Conservation (phyloP, 2,329 filamentous ascomycete genomes). For the Macrophomina phaseolina region DNA sequence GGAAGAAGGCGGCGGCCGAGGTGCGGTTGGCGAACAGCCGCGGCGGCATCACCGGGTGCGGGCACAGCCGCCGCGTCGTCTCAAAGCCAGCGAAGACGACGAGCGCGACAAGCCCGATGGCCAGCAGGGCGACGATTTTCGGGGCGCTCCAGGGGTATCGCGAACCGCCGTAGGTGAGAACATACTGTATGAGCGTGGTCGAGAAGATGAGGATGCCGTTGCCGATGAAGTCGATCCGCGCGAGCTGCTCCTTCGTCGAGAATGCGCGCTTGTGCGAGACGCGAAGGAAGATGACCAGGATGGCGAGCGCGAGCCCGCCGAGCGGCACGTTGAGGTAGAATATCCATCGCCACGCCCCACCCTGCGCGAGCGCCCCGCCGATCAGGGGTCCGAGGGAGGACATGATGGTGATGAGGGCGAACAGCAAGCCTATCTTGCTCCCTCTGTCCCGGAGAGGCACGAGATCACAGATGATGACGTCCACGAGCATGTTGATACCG, state of each 20-base stretch:
- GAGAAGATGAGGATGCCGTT: constrained; percentile 48
- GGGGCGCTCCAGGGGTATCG: constrained; percentile 43
- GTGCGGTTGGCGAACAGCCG: constrained; percentile 38
- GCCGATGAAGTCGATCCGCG: constrained; percentile 35
- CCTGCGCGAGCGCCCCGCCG: constrained; percentile 40
- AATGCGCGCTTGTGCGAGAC: constrained; percentile 38
- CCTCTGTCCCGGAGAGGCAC: constrained; percentile 54
- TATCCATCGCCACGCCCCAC: constrained; percentile 54
- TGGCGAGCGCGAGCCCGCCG: constrained; percentile 38
- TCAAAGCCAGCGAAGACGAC: constrained; percentile 40
- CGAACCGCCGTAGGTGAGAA: constrained; percentile 45
- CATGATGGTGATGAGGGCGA: constrained; percentile 35
- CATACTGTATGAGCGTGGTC: constrained; percentile 42
- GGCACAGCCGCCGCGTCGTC: constrained; percentile 44
- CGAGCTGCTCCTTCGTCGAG: constrained; percentile 25
- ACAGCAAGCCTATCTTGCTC: constrained; percentile 43
- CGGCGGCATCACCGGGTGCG: constrained; percentile 44
- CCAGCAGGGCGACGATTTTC: constrained; percentile 40
- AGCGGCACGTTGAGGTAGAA: constrained; percentile 52
- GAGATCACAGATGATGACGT: constrained; percentile 58
- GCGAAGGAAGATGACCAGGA: constrained; percentile 41
- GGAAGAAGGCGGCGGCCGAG: constrained; percentile 32
- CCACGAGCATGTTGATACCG: constrained; percentile 53
- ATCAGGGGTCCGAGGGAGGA: constrained; percentile 39
- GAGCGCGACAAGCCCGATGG: constrained; percentile 46